Evolutionary conservation across 257 asterid species (phyloP).

Genomic region (Jacaranda copaia): DNA sequence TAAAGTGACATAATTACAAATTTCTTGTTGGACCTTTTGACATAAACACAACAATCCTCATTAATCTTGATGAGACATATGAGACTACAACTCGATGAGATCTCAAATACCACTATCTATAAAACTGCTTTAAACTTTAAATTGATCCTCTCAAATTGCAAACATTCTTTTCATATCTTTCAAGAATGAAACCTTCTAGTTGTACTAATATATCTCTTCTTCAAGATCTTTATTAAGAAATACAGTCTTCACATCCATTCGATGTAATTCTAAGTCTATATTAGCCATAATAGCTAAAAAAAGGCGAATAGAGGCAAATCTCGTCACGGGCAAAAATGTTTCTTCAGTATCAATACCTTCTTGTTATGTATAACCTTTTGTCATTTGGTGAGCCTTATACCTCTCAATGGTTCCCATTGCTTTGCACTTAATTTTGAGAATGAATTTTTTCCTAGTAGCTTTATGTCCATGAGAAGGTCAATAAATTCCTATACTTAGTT

Average conservation of each 20-base stretch:
- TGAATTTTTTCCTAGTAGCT: neutral
- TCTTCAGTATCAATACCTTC: no score
- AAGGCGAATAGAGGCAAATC: no score
- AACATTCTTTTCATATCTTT: neutral
- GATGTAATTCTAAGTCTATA: neutral
- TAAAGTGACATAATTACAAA: neutral
- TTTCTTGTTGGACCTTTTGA: neutral
- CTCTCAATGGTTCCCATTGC: neutral
- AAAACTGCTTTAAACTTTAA: neutral
- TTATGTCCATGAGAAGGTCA: neutral
- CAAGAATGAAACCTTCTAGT: neutral
- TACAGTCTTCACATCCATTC: neutral
- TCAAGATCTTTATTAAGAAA: conserved; percentile 4
- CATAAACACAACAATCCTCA: neutral
- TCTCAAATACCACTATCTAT: neutral
- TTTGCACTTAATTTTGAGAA: neutral
- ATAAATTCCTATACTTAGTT: no score
- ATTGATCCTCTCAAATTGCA: neutral
- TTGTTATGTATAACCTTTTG: no score
- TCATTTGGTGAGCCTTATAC: neutral
- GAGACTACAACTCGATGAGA: neutral
- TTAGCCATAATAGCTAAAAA: no score
- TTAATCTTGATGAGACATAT: neutral
- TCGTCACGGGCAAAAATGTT: no score
- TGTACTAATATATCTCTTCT: neutral